Conservation (phyloP, 208 protist genomes). For the Acanthamoeba sp. region DNA sequence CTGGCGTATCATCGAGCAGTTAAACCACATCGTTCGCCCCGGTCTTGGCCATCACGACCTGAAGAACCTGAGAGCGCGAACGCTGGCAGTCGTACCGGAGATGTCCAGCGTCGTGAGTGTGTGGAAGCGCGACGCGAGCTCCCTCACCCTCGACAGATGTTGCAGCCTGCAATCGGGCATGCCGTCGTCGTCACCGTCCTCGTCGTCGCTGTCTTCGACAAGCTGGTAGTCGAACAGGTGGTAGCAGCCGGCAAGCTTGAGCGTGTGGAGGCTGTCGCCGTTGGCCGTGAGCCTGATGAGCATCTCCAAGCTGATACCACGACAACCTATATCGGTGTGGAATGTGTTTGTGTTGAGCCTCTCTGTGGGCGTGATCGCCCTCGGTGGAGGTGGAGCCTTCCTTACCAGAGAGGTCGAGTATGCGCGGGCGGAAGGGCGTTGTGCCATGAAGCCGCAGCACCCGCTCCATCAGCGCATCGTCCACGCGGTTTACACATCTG, state of each 20-base stretch:
- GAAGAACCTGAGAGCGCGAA: no score
- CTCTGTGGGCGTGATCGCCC: no score
- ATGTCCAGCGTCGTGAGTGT: not conserved
- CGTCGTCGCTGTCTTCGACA: not conserved
- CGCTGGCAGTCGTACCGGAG: no score
- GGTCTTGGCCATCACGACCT: no score
- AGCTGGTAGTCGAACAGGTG: not conserved
- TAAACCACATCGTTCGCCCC: no score
- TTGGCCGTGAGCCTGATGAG: constrained; percentile 6
- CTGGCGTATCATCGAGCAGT: not conserved
- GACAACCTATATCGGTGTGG: not conserved
- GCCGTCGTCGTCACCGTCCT: not conserved
- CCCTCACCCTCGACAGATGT: not conserved
- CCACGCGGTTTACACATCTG: not conserved
- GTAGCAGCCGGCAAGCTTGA: constrained; percentile 18
- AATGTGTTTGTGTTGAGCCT: no score
- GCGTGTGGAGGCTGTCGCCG: not conserved
- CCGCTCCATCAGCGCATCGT: not conserved
- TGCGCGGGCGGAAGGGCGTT: constrained; percentile 11
- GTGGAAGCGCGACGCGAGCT: not conserved
- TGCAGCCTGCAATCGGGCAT: not conserved
- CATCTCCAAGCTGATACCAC: constrained; percentile 1
- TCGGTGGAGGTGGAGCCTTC: no score
- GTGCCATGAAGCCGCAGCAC: not conserved
- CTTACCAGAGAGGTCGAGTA: constrained; percentile 26